These are phyloP conservation scores for Pyricularia sp. DNA, from an alignment of 2,329 filamentous ascomycete species.

Conservation along the genomic window DNA sequence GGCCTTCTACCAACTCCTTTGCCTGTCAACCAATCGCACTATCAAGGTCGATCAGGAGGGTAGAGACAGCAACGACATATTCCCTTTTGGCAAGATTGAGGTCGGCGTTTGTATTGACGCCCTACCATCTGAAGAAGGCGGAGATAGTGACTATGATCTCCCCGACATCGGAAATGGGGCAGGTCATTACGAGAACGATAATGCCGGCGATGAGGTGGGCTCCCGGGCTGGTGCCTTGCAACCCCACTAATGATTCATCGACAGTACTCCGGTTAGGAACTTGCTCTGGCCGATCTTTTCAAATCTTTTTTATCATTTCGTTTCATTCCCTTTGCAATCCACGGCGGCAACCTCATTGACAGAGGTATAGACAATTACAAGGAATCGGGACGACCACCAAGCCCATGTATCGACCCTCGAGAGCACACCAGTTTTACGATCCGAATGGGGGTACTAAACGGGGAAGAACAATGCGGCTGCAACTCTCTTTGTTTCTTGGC, in stretches of 20 bases:
- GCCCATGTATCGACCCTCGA: not conserved
- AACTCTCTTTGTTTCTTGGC: not conserved
- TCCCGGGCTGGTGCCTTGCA: not conserved
- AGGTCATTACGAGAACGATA: not conserved
- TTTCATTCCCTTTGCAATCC: not conserved
- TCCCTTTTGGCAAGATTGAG: slow-evolving; percentile 33
- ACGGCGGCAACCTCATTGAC: not conserved
- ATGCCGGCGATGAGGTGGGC: not conserved
- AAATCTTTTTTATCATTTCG: not conserved
- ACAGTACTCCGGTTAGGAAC: not conserved
- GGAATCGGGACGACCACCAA: not conserved
- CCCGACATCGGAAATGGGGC: not conserved
- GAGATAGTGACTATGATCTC: not conserved
- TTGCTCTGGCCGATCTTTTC: not conserved
- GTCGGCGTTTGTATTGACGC: slow-evolving; percentile 23
- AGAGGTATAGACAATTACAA: not conserved
- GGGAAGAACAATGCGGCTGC: not conserved
- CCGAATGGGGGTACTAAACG: not conserved
- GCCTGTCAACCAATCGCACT: slow-evolving; percentile 52
- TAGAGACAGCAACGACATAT: slow-evolving; percentile 15
- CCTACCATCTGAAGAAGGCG: not conserved
- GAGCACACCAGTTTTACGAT: not conserved
- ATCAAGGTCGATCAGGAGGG: slow-evolving; percentile 49
- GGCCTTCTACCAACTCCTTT: slow-evolving; percentile 62
- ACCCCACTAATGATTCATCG: not conserved